Percentiles rank a stretch among this genome's conserved stretches.
Evolutionary conservation across 345 rosid genomes (phyloP).

Genomic region (Populus simonii): DNA sequence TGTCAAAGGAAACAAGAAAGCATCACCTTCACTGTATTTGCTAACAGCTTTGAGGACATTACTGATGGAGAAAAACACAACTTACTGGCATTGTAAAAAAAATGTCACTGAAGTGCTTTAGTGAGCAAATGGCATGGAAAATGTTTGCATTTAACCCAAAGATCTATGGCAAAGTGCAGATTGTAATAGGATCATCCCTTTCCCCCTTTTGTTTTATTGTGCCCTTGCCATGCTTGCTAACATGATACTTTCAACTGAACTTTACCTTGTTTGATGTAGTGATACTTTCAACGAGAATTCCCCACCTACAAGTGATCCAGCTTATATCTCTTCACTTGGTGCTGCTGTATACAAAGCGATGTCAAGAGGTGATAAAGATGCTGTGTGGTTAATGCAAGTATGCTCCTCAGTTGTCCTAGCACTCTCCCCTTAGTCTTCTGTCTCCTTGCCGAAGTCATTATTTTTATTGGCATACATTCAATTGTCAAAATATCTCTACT

Average conservation of each 20-base stretch:
- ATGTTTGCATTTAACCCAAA: background rate
- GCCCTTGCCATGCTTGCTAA: slow-evolving; percentile 2
- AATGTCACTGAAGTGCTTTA: too few relatives aligned
- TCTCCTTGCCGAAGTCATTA: background rate
- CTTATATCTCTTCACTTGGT: slow-evolving; percentile 77
- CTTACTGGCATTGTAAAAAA: too few relatives aligned
- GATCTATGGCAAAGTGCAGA: background rate
- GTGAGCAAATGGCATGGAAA: too few relatives aligned
- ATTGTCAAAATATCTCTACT: background rate
- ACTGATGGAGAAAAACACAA: too few relatives aligned
- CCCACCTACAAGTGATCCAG: slow-evolving; percentile 81
- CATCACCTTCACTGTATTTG: too few relatives aligned
- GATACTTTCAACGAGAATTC: slow-evolving; percentile 93
- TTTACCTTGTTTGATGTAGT: slow-evolving; percentile 38
- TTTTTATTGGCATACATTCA: background rate
- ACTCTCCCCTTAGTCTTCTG: background rate
- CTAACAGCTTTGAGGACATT: too few relatives aligned
- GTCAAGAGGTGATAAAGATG: slow-evolving; percentile 78
- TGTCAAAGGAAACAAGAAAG: too few relatives aligned
- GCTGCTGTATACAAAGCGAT: slow-evolving; percentile 88
- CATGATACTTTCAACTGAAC: slow-evolving; percentile 6
- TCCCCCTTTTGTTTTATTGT: background rate
- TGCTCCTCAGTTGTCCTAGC: slow-evolving; percentile 20
- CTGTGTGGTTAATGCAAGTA: slow-evolving; percentile 99
- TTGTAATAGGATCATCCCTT: background rate